These are phyloP conservation scores for Pezicula carpinea DNA, from an alignment of 2,329 filamentous ascomycete genomes.

Conservation along the genomic window DNA sequence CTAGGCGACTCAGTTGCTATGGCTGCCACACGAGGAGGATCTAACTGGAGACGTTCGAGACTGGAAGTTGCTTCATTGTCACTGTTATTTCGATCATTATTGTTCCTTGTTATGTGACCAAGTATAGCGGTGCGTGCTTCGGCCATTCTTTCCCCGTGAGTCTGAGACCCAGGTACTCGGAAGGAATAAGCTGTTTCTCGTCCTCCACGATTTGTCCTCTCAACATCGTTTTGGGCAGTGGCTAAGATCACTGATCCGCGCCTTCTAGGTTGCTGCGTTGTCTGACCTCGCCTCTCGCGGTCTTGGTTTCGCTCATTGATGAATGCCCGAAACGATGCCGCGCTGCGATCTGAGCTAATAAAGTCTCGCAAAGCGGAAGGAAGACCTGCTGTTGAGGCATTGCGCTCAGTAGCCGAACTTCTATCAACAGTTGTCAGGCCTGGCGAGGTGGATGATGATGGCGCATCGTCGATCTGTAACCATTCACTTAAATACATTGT, in stretches of 20 bases:
- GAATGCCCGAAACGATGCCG: conserved; percentile 26
- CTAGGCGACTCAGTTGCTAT: conserved; percentile 23
- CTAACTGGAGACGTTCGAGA: conserved; percentile 19
- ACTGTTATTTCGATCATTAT: conserved; percentile 4
- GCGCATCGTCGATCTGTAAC: conserved; percentile 11
- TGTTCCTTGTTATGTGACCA: conserved; percentile 6
- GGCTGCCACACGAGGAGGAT: conserved; percentile 19
- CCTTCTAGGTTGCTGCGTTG: conserved; percentile 17
- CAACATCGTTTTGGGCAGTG: conserved; percentile 17
- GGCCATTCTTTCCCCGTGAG: not conserved
- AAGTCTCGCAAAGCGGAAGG: conserved; percentile 27
- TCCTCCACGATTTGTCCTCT: conserved; percentile 11
- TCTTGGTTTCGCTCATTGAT: conserved; percentile 31
- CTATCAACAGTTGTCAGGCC: conserved; percentile 6
- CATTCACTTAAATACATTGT: conserved; percentile 1
- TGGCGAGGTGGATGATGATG: conserved; percentile 7
- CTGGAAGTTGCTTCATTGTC: conserved; percentile 18
- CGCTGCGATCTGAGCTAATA: conserved; percentile 23
- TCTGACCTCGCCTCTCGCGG: conserved; percentile 21
- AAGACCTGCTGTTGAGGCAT: conserved; percentile 18
- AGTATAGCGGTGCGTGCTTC: not conserved
- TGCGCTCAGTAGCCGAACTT: conserved; percentile 10
- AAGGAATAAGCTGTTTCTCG: not conserved
- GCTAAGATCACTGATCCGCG: conserved; percentile 21
- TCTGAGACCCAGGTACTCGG: no score